These are phyloP conservation scores for Sungouiozyma intestinalis DNA, from an alignment of 805 yeast genomes.

Conservation along the genomic window DNA sequence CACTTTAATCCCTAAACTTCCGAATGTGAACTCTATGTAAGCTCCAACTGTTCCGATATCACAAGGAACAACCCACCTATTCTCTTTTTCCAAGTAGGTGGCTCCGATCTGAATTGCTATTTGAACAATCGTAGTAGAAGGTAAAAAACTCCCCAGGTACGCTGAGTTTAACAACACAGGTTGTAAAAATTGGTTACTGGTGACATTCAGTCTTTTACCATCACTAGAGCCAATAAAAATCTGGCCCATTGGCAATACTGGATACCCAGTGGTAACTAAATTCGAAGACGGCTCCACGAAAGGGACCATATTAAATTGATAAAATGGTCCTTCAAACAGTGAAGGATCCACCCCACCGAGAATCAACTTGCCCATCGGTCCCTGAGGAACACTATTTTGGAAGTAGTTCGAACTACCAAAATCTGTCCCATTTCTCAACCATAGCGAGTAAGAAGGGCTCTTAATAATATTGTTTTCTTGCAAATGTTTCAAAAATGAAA, in stretches of 20 bases:
- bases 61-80: slow-evolving; percentile 57
- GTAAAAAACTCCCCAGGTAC: slow-evolving; percentile 39
- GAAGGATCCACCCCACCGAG: slow-evolving; percentile 50
- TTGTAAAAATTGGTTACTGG: slow-evolving; percentile 28
- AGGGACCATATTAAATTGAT: slow-evolving; percentile 41
- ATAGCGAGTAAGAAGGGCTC: slow-evolving; percentile 37
- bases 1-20: slow-evolving; percentile 38
- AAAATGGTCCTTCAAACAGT: slow-evolving; percentile 37
- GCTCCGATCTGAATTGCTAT: slow-evolving; percentile 66
- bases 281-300: slow-evolving; percentile 17
- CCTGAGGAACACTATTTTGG: slow-evolving; percentile 1
- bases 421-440: slow-evolving; percentile 18
- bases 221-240: slow-evolving; percentile 35
- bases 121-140: slow-evolving; percentile 44
- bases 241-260: slow-evolving; percentile 39
- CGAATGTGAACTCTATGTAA: slow-evolving; percentile 42
- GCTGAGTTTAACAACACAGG: slow-evolving; percentile 57
- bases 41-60: slow-evolving; percentile 40
- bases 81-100: slow-evolving; percentile 36
- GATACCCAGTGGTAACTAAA: slow-evolving; percentile 27
- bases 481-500: slow-evolving; percentile 29
- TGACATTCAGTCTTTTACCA: slow-evolving; percentile 31
- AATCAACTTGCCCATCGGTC: slow-evolving; percentile 30
- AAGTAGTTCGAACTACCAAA: slow-evolving; percentile 11
- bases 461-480: slow-evolving; percentile 24